Percentiles rank a stretch among this genome's conserved stretches.
Evolutionary conservation across 2,329 filamentous ascomycete species (phyloP).

Genomic region (Aureobasidium pullulans): DNA sequence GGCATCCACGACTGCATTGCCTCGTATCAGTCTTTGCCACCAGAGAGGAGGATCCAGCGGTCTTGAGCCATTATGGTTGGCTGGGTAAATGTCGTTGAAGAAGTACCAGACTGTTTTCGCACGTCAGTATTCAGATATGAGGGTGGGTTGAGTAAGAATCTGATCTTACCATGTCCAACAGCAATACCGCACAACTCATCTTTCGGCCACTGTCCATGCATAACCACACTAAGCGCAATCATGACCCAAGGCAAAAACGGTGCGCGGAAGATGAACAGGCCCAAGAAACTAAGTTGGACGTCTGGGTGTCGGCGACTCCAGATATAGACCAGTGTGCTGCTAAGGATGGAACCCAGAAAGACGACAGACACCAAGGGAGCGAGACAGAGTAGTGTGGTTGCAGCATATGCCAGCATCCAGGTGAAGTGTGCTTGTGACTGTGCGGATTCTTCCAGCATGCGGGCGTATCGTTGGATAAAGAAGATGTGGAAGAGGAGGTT

Average conservation of each 20-base stretch:
- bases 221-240: slow-evolving; percentile 83
- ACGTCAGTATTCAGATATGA: not conserved
- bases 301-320: slow-evolving; percentile 95
- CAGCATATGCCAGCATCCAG: slow-evolving; percentile 85
- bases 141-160: not conserved
- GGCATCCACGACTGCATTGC: slow-evolving; percentile 2
- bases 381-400: slow-evolving; percentile 67
- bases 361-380: slow-evolving; percentile 86
- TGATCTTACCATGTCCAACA: slow-evolving; percentile 64
- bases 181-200: slow-evolving; percentile 94
- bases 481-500: slow-evolving; percentile 97
- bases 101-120: slow-evolving; percentile 73
- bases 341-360: slow-evolving; percentile 88
- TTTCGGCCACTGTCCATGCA: slow-evolving; percentile 84
- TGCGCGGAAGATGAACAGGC: slow-evolving; percentile 82
- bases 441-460: slow-evolving; percentile 91
- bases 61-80: slow-evolving; percentile 73
- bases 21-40: slow-evolving; percentile 63
- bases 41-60: slow-evolving; percentile 83
- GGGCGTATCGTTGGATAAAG: slow-evolving; percentile 93
- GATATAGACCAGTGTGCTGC: slow-evolving; percentile 91
- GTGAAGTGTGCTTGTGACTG: slow-evolving; percentile 90
- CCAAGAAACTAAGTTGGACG: slow-evolving; percentile 71
- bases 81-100: slow-evolving; percentile 93
- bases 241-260: slow-evolving; percentile 95